Evolutionary conservation across 371 early-diverging fungal genomes (phyloP).

Genomic region (Cokeromyces recurvatus): DNA sequence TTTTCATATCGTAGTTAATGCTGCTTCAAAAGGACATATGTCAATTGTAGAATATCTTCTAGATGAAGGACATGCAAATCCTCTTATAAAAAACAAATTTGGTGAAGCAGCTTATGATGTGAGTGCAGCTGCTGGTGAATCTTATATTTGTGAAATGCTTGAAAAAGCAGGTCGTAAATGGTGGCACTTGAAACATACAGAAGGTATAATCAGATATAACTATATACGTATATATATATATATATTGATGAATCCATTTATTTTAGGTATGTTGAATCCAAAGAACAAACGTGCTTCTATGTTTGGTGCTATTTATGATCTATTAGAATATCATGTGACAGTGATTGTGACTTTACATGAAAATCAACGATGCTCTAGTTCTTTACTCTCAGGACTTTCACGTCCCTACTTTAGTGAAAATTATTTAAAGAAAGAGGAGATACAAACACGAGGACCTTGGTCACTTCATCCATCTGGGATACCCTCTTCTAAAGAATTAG

Average conservation of each 20-base stretch:
- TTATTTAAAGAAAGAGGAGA: slow-evolving; percentile 46
- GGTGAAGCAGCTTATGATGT: slow-evolving; percentile 79
- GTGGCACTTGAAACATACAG: slow-evolving; percentile 19
- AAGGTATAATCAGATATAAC: slow-evolving; percentile 7
- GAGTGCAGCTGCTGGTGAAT: slow-evolving; percentile 60
- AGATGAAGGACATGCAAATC: slow-evolving; percentile 54
- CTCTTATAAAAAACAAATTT: slow-evolving; percentile 56
- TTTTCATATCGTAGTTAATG: slow-evolving; percentile 53
- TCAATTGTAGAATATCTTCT: slow-evolving; percentile 63
- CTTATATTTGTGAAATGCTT: slow-evolving; percentile 61
- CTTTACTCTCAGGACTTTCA: slow-evolving; percentile 24
- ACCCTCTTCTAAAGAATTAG: slow-evolving; percentile 48
- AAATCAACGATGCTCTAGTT: slow-evolving; percentile 58
- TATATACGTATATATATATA: too few relatives aligned
- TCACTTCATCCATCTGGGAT: slow-evolving; percentile 49
- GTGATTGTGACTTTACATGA: slow-evolving; percentile 64
- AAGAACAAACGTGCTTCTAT: slow-evolving; percentile 18
- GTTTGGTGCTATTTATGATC: slow-evolving; percentile 36
- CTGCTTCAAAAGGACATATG: slow-evolving; percentile 66
- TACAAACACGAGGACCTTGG: slow-evolving; percentile 55
- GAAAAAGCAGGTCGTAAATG: slow-evolving; percentile 44
- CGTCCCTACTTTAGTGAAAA: slow-evolving; percentile 50
- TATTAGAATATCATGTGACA: slow-evolving; percentile 57
- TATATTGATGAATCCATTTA: background rate
- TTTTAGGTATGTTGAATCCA: slow-evolving; percentile 15